Base-by-base conservation (phyloP, 345 rosid species). In the Mangifera indica region DNA sequence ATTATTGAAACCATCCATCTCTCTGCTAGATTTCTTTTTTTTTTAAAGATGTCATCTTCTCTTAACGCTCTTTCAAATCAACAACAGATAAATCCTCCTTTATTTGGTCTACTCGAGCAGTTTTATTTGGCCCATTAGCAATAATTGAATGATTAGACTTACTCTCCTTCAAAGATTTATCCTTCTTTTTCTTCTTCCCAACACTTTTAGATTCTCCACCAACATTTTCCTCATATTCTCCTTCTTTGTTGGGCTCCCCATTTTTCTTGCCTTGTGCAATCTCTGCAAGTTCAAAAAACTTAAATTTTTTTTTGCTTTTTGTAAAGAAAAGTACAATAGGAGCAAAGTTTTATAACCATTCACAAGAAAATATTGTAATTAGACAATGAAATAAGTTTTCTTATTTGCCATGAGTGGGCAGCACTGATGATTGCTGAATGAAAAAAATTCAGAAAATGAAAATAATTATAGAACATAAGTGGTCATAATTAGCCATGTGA, bases 181-280 rank as follows among this genome's bases (percentile, higher is more conserved):
- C 86, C 82, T 80, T 84, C 83, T 85, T 83, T 74, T 85, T 88
- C 85, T 88, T 88, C 87, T 88, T 88, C 61, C 83, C 86, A 10
- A 87, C 80, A 53, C 42, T 80, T 77, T 86, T 88, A 67, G 82
- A 72, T 83, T 84, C 93, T 3, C 85, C 85, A 7, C 73, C 52
- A 15, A 81, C 76, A 80, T 45, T 82, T 53, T 86, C 88, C 79
- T 84, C 81, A 84, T 79, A 81, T 53, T 78, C 87, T 37, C 29
- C 87, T 44, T 81, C 84, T 55, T 73, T 81, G 55, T 71, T 75
- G 15, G 32, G 76, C 48, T 87, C 85, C 54, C 20, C 73, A 1
- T 77, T 79, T 76, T 79, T 84, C 74, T 80, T 85, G 61, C 81
- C 92, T 66, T 80, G 81, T 14, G 75, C 78, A 32, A 59, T 73